Base-by-base conservation (phyloP, 306 rosid genomes). In the Malus sieversii region DNA sequence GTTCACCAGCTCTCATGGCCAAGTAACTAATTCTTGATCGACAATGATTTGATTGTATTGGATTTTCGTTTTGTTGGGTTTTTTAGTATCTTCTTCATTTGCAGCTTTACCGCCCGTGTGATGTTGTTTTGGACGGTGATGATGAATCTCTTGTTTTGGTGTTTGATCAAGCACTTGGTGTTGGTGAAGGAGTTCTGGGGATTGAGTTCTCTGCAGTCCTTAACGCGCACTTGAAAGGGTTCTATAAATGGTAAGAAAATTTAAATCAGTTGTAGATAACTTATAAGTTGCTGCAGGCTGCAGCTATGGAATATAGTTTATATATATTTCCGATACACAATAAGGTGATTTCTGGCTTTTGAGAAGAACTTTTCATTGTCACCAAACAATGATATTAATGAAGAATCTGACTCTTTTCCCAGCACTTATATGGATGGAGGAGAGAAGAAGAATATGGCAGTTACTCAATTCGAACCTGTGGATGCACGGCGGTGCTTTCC, bases 401-500 rank as follows among this genome's bases (percentile, higher is more conserved):
- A 52, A 29, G 3, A 59, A 11, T 57, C 65, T 52, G 22, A 64
- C 7, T 1, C 27, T 42, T 76, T 80, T n/a, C 3, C 63, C 80
- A 87, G 92, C 81, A 35, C 89, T 68, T 86, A 81, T 71, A n/a
- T 66, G 66, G 88, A 87, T 59, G 86, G 84, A 57, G 86, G 81
- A 51, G 81, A 78, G 79, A 86, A 87, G 81, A 89, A 86, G 84
- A 89, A 89, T 32, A 86, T 84, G 90, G 90, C 87, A 19, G 82
- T 68, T 67, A 87, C 97, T 80, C 93, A 86, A 74, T 91, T 91
- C 75, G 89, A 87, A 80, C 76, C 88, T 4, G 89, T 84, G 18
- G 90, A 89, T 32, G 97, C 94, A 52, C 79, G 97, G 81, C 33
- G 83, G 63, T 83, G 93, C 74, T 89, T 91, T 76, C 97, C 93